Base-by-base conservation (phyloP, 495 filamentous ascomycete species). In the Podospora pseudopauciseta region DNA sequence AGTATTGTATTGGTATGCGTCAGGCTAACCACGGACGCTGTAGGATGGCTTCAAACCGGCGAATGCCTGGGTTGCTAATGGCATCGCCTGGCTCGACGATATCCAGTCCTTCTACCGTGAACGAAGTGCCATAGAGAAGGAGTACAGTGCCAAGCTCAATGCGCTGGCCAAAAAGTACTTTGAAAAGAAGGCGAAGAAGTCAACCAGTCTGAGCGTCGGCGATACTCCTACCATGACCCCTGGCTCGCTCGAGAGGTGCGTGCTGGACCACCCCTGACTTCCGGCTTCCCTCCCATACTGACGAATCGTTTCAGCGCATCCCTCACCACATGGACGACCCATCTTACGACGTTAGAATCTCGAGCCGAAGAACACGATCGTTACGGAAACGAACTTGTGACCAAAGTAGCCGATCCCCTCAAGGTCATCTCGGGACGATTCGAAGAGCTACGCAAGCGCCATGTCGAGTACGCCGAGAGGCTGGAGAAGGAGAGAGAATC, bases 41-140 rank as follows among this genome's bases (percentile, higher is more conserved):
- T 62, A 95, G 92, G 95, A 99, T 88, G 89, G 89, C 72, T 97
- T 97, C 83, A 97, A 95, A 78, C 86, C 93, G 16, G 93, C 94
- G 77, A 97, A 95, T 77, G 85, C 85, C 75, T 99, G 96, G 94
- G 91, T 96, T 55, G 84, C 87, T 65, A 89, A 90, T 75, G 93
- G 94, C 67, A 96, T 98, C 75, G 81, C 87, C 62, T 98, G 93
- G 93, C 88, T 99, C 60, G 95, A 97, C 73, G 95, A 99, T 74
- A 91, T 97, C 72, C 92, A 98, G 80, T 89, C 90, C 75, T 99
- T 97, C 81, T 99, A 97, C 82, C 90, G 95, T 39, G 95, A 99
- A 78, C 87, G 96, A 64, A 92, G 92, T 71, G 87, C 76, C 19
- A 97, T 98, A 75, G 95, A 99, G 79, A 97, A 97, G 79, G 96